Base-by-base conservation (phyloP, 225 moss, liverwort and hornwort species). In the Sphagnum tenellum region DNA sequence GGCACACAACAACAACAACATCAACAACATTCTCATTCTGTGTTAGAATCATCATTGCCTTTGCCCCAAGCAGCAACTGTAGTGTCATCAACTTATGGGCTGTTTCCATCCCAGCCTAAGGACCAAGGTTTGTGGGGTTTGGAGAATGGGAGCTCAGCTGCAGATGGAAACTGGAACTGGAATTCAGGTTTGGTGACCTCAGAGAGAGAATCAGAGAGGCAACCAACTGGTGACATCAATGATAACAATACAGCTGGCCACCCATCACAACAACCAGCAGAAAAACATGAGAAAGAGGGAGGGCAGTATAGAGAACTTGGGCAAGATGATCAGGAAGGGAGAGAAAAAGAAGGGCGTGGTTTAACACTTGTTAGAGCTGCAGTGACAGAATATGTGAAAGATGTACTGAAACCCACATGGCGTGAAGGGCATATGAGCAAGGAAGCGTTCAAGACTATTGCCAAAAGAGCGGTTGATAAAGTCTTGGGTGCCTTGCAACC, bases 371-470 rank as follows among this genome's bases (percentile, higher is more conserved):
- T 85, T 61, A 60, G 79, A 66, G 60, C 72, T 44, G 82, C 81
- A 1, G 82, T 85, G 12, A 68, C 85, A 47, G 89, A 89, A 54
- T 83, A 92, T 67, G 95, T 96, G 67, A 96, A 96, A 59, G 88
- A 88, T n/a, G 66, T 84, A 58, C 70, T 96, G 66, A 89, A 88
- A 72, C 95, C 95, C 5, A 92, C 92, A 2, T 96, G 95, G 95
- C 88, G 88, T 47, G 92, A 92, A 70, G 89, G 92, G 52, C 87
- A 92, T 66, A 88, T 96, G 82, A 96, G 89, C 67, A 96, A 96
- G 60, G 95, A 96, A 62, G 89, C 91, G 4, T 96, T 96, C 60
- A 96, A 96, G 75, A 96, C 87, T 9, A 96, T 96, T 65, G 91
- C 89, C 8, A 92, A 86, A 75, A 92, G 89, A 65, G 92, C 95